Evolutionary conservation across 352 stramenopile species (phyloP).

Genomic region (Globisporangium heterothallicum): DNA sequence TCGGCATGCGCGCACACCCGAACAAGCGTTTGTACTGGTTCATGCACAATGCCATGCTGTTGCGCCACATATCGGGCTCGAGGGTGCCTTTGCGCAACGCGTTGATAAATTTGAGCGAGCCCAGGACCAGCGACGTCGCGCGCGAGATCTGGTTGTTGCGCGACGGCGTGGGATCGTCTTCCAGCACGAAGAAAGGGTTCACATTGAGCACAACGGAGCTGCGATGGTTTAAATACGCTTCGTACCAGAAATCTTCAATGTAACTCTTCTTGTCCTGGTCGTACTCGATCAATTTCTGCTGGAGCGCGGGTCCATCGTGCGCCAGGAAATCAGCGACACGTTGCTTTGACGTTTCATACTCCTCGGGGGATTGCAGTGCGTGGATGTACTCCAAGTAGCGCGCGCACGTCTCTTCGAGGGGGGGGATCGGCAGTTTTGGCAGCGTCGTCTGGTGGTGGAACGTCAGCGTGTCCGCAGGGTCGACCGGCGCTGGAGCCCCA

Average conservation of each 20-base stretch:
- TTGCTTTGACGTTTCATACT: conserved; percentile 45
- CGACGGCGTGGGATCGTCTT: conserved; percentile 84
- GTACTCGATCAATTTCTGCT: conserved; percentile 67
- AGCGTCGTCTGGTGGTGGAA: conserved; percentile 67
- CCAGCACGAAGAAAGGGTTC: conserved; percentile 96
- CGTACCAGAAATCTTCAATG: conserved; percentile 95
- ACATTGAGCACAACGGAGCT: conserved; percentile 93
- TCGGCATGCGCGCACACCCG: conserved; percentile 82
- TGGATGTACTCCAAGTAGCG: conserved; percentile 74
- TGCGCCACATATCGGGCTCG: conserved; percentile 87
- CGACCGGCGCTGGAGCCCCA: not conserved
- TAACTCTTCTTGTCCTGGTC: conserved; percentile 70
- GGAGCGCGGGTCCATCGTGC: conserved; percentile 65
- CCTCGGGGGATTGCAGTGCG: conserved; percentile 67
- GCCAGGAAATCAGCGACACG: conserved; percentile 55
- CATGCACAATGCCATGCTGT: conserved; percentile 91
- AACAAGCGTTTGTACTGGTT: conserved; percentile 94
- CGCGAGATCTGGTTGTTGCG: conserved; percentile 88
- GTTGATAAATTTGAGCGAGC: conserved; percentile 90
- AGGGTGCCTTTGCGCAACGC: conserved; percentile 88
- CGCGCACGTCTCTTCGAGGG: conserved; percentile 69
- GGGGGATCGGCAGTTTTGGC: conserved; percentile 83
- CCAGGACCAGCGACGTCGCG: conserved; percentile 87
- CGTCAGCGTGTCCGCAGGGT: conserved; percentile 38
- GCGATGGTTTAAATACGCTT: conserved; percentile 92